Percentiles rank a stretch among this genome's conserved stretches.
phyloP scores from a whole-genome alignment of 108 stramenopile species.

The Nitzschia putrida region DNA sequence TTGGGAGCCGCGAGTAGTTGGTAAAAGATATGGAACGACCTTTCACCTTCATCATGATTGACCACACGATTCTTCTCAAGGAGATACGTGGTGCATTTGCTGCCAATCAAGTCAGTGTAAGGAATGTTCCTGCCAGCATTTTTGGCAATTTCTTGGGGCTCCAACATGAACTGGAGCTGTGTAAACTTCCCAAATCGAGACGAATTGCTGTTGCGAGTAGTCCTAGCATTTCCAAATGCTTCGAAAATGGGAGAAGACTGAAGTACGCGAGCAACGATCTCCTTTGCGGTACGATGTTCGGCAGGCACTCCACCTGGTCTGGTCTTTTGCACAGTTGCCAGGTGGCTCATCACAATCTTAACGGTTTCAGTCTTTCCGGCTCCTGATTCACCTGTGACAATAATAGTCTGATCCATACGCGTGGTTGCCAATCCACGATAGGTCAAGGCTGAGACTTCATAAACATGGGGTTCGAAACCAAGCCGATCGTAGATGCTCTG shows the following conservation, averaged over 20 bases:
- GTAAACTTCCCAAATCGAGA: slow-evolving; percentile 88
- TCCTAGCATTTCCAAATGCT: slow-evolving; percentile 87
- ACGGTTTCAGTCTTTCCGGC: slow-evolving; percentile 93
- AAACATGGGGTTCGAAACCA: slow-evolving; percentile 74
- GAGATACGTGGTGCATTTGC: slow-evolving; percentile 75
- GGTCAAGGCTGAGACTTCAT: slow-evolving; percentile 72
- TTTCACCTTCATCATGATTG: slow-evolving; percentile 70
- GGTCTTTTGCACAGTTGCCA: slow-evolving; percentile 63
- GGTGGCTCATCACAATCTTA: slow-evolving; percentile 84
- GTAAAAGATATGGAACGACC: slow-evolving; percentile 97
- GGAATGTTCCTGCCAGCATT: slow-evolving; percentile 2
- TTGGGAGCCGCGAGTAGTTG: slow-evolving; percentile 62
- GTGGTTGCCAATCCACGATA: slow-evolving; percentile 64
- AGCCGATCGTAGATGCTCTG: slow-evolving; percentile 34
- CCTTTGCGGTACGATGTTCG: slow-evolving; percentile 24
- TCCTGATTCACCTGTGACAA: slow-evolving; percentile 86
- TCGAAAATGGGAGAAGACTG: slow-evolving; percentile 83
- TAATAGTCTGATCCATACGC: slow-evolving; percentile 68
- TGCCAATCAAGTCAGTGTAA: slow-evolving; percentile 59
- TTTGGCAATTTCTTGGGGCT: slow-evolving; percentile 45
- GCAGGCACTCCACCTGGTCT: slow-evolving; percentile 31
- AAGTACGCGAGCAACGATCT: slow-evolving; percentile 62
- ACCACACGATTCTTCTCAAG: slow-evolving; percentile 94
- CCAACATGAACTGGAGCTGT: slow-evolving; percentile 66
- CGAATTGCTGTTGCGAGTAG: slow-evolving; percentile 74